Base-by-base conservation (phyloP, 192 early-diverging fungal genomes). In the Obelidium mucronatum region DNA sequence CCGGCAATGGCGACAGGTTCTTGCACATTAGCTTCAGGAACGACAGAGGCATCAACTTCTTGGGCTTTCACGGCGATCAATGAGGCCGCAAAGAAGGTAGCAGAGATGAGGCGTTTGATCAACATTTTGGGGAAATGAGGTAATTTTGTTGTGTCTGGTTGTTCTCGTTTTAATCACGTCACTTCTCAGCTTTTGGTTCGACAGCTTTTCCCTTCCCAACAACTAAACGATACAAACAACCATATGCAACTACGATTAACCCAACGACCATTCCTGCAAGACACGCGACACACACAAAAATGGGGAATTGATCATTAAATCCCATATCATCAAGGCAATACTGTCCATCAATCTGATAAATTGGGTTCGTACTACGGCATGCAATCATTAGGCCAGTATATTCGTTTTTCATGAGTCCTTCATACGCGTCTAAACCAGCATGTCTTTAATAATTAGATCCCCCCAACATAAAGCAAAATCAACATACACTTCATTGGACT, bases 381-480 rank as follows among this genome's bases (percentile, higher is more conserved):
- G 44, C 63, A 30, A 67, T 67, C 17, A 24, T 24, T 34, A 76
- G 61, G 2, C 74, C 74, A 22, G 42, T 36, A 35, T 65, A 76
- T 37, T 76, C 74, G 44, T 76, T 76, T 58, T 76, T 76, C n/a
- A 42, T 28, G 3, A 76, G 36, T 24, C 59, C 74, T 55, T 76
- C 74, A 52, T 54, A 76, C 17, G 44, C 74, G 64, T 76, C 55
- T 73, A 56, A 56, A 30, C 26, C 22, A 28, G 6, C 8, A 13
- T 11, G n/a, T 79, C 52, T 82, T 64, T 62, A 84, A 89, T 15
- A 77, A 78, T 67, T 83, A 44, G 22, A 44, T 40, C 19, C 13
- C 31, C 5, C 22, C 6, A 67, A 60, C 24, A 30, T 28, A 60
- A 11, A 60, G 11, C 33, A 11, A 39, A 13, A 40, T 15, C 8